phyloP scores from a whole-genome alignment of 768 basidiomycete species.

The Kwoniella newhampshirensis region DNA sequence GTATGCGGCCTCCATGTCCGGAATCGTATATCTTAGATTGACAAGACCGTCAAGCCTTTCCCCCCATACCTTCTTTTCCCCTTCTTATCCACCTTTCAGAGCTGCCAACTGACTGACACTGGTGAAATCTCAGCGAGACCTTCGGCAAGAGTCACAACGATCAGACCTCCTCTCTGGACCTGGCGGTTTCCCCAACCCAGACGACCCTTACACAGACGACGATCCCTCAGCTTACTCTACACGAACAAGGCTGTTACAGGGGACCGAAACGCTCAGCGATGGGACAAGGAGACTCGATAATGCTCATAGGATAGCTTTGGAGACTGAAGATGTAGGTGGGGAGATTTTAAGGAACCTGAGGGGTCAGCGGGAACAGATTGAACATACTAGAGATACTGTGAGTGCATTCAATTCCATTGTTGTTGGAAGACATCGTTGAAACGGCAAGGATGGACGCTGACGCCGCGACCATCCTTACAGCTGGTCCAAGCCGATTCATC shows the following conservation, averaged over 20 bases:
- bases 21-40: no score
- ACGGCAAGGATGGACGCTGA: constrained; percentile 1
- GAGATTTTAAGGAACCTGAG: constrained; percentile 84
- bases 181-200: constrained; percentile 51
- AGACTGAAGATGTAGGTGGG: constrained; percentile 93
- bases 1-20: no score
- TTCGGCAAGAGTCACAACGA: constrained; percentile 69
- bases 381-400: constrained; percentile 86
- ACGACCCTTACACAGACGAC: constrained; percentile 65
- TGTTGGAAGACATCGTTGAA: neutral
- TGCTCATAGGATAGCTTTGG: constrained; percentile 85
- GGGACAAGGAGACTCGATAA: constrained; percentile 78
- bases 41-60: no score
- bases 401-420: constrained; percentile 38
- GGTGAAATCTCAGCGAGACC: constrained; percentile 62
- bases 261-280: constrained; percentile 75
- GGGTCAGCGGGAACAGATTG: constrained; percentile 87
- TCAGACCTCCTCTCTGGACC: constrained; percentile 67
- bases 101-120: neutral
- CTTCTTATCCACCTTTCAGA: no score
- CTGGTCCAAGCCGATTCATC: constrained; percentile 80
- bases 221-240: constrained; percentile 59
- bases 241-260: constrained; percentile 72
- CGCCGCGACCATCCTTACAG: constrained; percentile 54
- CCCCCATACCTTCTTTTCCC: no score